phyloP scores from a whole-genome alignment of 2,329 filamentous ascomycete genomes.

The Penicillium sp. region DNA sequence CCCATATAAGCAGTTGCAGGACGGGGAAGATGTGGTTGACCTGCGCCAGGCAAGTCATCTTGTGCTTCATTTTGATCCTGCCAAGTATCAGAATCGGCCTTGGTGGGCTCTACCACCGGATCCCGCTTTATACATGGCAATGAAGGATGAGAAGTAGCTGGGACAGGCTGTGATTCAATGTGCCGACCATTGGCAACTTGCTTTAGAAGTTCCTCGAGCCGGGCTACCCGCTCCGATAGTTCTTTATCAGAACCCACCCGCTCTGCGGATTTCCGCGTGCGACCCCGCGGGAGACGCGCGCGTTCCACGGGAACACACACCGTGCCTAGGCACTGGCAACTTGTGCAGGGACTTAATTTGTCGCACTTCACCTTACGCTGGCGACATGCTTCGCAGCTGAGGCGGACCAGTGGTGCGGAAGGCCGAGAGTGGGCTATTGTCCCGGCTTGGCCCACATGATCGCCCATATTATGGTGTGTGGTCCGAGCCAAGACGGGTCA shows the following conservation, averaged over 20 bases:
- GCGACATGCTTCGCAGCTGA: constrained; percentile 34
- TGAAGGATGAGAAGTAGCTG: background rate
- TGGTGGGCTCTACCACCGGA: background rate
- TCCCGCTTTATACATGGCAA: background rate
- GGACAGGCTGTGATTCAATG: background rate
- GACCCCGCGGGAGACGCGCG: constrained; percentile 34
- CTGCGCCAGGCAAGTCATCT: background rate
- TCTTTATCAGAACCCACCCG: constrained; percentile 17
- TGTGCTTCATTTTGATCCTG: background rate
- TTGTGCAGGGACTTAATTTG: constrained; percentile 34
- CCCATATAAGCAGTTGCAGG: constrained; percentile 20
- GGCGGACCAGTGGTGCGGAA: constrained; percentile 23
- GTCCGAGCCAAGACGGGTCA: background rate
- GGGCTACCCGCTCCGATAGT: constrained; percentile 25
- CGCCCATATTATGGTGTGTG: background rate
- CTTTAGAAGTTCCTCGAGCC: constrained; percentile 26
- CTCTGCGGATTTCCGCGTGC: constrained; percentile 21
- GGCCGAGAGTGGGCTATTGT: constrained; percentile 8
- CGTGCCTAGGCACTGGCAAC: constrained; percentile 27
- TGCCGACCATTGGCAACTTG: constrained; percentile 17
- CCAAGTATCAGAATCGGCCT: constrained; percentile 8
- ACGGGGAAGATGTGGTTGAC: constrained; percentile 13
- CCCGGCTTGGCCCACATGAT: background rate
- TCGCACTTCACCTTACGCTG: constrained; percentile 38
- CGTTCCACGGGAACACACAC: constrained; percentile 33